Evolutionary conservation across 495 filamentous ascomycete genomes (phyloP), one percentile per base, ranked within the genome.

Genomic region (Mycothermus thermophilus): DNA sequence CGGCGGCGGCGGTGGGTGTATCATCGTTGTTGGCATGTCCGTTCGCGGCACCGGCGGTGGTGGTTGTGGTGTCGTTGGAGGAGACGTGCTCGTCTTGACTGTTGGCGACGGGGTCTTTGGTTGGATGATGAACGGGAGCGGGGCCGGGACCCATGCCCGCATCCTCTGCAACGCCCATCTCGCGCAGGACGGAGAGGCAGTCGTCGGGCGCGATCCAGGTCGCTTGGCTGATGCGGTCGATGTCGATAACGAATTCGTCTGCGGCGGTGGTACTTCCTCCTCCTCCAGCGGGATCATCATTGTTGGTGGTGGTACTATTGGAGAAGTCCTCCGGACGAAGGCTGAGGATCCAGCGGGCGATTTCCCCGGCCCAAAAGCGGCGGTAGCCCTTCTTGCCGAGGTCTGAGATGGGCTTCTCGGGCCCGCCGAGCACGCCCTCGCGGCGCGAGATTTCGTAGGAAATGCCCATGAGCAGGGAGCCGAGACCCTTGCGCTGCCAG

Each of bases 401-500:
- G 43, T 86, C 81, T 27, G 80, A 86, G 34, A 95, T 74, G 10
- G 87, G 86, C 48, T 88, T 87, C 60, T 97, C 90, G 1, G 90
- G 90, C 1, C 90, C 88, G 17, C 90, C 90, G 23, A 95, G 69
- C 19, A 85, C 66, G 9, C 77, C 76, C 51, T 96, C 86, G 37
- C 80, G 73, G 12, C 71, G 74, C n/a, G 83, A 86, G 12, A 97
- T 74, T 50, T 85, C 85, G 57, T 96, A 97, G 32, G 80, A 87
- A 8, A 87, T 76, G 26, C 83, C 84, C 74, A 96, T 96, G 32
- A 97, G 69, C 29, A 95, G 60, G 37, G 84, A 77, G 5, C 90
- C 90, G 3, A 95, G 71, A 10, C 86, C 84, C 42, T 79, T 83
- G 34, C 78, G 74, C 52, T 96, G 90, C 71, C 87, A 96, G 1